These are phyloP conservation scores for Rhynchosporium agropyri DNA, from an alignment of 2,329 filamentous ascomycete genomes.

Conservation along the genomic window DNA sequence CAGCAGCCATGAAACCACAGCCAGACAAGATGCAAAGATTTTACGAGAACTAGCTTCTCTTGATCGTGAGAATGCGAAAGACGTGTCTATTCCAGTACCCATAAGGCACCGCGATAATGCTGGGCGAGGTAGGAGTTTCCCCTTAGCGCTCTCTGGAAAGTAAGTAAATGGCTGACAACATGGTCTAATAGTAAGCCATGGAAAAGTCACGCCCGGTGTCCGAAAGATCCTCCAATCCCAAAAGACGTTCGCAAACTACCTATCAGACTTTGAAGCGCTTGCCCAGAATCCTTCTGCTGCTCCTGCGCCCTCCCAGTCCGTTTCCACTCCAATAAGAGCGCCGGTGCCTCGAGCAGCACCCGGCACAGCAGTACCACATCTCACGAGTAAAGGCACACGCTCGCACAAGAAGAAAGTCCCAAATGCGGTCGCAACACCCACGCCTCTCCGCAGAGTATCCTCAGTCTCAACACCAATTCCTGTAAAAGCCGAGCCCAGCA, in stretches of 20 bases:
- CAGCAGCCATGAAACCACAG: constrained; percentile 67
- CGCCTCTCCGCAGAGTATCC: constrained; percentile 32
- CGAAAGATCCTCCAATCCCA: constrained; percentile 78
- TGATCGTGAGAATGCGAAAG: constrained; percentile 76
- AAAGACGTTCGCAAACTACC: constrained; percentile 81
- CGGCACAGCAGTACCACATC: constrained; percentile 27
- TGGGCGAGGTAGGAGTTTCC: constrained; percentile 43
- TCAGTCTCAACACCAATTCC: constrained; percentile 20
- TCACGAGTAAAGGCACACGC: constrained; percentile 36
- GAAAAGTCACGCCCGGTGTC: constrained; percentile 53
- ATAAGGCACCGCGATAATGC: constrained; percentile 53
- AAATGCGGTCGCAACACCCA: constrained; percentile 22
- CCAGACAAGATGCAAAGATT: constrained; percentile 81
- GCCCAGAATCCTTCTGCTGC: constrained; percentile 44
- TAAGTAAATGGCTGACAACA: not conserved
- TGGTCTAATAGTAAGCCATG: constrained; percentile 35
- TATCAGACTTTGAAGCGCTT: constrained; percentile 76
- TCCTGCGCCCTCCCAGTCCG: constrained; percentile 38
- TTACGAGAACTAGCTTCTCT: constrained; percentile 81
- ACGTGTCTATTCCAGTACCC: constrained; percentile 71
- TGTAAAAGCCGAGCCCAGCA: constrained; percentile 41
- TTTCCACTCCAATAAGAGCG: constrained; percentile 26
- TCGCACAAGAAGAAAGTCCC: constrained; percentile 40
- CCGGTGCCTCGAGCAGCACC: constrained; percentile 34
- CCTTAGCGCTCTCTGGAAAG: not conserved